These are phyloP conservation scores for Camellia granthamiana DNA, from an alignment of 148 eudicot genomes.

Conservation along the genomic window DNA sequence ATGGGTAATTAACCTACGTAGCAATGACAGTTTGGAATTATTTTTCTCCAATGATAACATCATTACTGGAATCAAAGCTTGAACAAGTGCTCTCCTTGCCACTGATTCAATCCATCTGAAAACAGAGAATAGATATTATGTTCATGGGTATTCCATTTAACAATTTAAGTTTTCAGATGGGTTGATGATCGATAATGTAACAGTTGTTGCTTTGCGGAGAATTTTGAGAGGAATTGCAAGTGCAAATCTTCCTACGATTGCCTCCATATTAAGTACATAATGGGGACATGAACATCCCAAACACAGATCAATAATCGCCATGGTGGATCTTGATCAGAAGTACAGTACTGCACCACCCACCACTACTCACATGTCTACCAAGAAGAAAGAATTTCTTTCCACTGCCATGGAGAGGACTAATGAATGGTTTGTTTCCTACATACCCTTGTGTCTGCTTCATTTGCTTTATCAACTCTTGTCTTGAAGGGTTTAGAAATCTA, in stretches of 20 bases:
- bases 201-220: background rate
- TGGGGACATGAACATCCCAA: conserved; percentile 12
- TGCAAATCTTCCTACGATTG: conserved; percentile 16
- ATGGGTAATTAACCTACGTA: background rate
- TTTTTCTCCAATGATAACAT: background rate
- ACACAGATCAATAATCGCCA: conserved; percentile 26
- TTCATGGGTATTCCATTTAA: background rate
- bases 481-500: background rate
- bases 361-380: conserved; percentile 39
- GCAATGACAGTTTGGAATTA: background rate
- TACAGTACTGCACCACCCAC: conserved; percentile 24
- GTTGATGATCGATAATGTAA: conserved; percentile 1
- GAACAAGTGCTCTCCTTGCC: background rate
- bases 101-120: background rate
- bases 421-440: conserved; percentile 61
- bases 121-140: background rate
- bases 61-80: background rate
- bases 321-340: conserved; percentile 50
- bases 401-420: conserved; percentile 84
- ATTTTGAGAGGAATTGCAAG: background rate
- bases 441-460: conserved; percentile 15
- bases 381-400: conserved; percentile 64
- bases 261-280: conserved; percentile 1
- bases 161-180: background rate
- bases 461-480: background rate